These are phyloP conservation scores for Lipomyces starkeyi DNA, from an alignment of 805 yeast genomes.

Conservation along the genomic window DNA sequence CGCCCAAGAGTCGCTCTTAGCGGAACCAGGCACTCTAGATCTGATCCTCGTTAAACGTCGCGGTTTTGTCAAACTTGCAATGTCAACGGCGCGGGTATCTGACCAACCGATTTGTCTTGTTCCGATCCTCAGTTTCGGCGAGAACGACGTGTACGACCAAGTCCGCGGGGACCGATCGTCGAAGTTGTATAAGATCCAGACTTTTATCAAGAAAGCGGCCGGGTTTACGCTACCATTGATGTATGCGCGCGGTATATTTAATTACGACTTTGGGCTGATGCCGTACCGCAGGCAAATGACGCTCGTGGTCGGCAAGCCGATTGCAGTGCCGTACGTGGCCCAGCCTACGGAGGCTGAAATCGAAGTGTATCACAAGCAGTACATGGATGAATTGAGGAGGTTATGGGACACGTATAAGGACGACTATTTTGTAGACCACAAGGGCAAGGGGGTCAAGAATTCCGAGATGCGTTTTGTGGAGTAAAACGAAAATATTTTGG, in stretches of 20 bases:
- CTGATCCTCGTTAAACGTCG: constrained; percentile 77
- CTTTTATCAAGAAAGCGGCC: constrained; percentile 68
- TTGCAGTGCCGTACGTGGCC: constrained; percentile 54
- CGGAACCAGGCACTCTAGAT: constrained; percentile 64
- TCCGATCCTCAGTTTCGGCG: constrained; percentile 92
- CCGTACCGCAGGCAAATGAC: constrained; percentile 84
- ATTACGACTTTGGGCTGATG: constrained; percentile 87
- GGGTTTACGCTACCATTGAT: constrained; percentile 92
- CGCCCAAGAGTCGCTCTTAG: constrained; percentile 83
- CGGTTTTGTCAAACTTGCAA: constrained; percentile 88
- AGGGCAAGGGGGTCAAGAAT: constrained; percentile 32
- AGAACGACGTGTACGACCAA: constrained; percentile 66
- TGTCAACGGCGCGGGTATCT: constrained; percentile 43
- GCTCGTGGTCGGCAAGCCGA: constrained; percentile 58
- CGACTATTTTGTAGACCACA: constrained; percentile 46
- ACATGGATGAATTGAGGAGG: constrained; percentile 65
- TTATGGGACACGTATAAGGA: constrained; percentile 72
- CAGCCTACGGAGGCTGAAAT: constrained; percentile 58
- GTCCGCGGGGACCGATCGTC: constrained; percentile 54
- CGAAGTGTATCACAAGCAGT: constrained; percentile 72
- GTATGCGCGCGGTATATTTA: constrained; percentile 89
- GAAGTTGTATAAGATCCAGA: constrained; percentile 62
- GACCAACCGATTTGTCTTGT: constrained; percentile 76
- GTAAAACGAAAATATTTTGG: constrained; percentile 10
- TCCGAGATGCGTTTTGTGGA: constrained; percentile 35